These are phyloP conservation scores for Dillenia turbinata DNA, from an alignment of 164 flowering plant species.

Conservation along the genomic window DNA sequence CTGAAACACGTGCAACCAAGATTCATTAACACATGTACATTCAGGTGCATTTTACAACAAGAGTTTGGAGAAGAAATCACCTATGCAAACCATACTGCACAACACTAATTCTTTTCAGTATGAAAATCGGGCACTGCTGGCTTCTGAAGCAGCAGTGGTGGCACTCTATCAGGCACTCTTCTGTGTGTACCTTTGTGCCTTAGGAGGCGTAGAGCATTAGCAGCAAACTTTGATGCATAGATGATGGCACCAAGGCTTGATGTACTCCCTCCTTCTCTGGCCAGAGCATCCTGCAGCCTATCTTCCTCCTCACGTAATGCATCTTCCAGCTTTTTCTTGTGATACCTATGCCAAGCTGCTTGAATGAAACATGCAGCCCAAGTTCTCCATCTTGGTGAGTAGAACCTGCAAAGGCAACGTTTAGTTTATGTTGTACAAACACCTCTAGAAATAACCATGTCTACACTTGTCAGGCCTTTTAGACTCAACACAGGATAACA, in stretches of 20 bases:
- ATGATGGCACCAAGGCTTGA: constrained; percentile 83
- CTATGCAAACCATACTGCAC: too few species aligned
- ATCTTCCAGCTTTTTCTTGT: constrained; percentile 67
- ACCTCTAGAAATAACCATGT: too few species aligned
- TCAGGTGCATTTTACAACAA: too few species aligned
- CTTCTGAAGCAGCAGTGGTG: constrained; percentile 44
- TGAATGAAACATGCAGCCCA: constrained; percentile 96
- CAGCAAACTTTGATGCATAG: constrained; percentile 80
- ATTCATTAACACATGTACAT: too few species aligned
- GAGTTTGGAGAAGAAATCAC: too few species aligned
- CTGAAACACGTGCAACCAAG: too few species aligned
- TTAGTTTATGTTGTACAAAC: too few species aligned
- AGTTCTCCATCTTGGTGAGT: constrained; percentile 94
- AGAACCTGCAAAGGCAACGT: constrained; percentile 34
- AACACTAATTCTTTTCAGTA: too few species aligned
- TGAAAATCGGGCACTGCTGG: constrained; percentile 52
- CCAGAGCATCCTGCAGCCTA: constrained; percentile 65
- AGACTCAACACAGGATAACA: too few species aligned
- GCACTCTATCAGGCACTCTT: constrained; percentile 37
- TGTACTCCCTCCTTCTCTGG: constrained; percentile 46
- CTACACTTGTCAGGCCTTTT: too few species aligned
- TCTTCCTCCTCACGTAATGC: constrained; percentile 67
- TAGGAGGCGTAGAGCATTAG: constrained; percentile 51
- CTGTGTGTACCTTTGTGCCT: constrained; percentile 32
- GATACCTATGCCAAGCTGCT: constrained; percentile 81